Base-by-base conservation (phyloP, 192 early-diverging fungal genomes). In the Haplosporangium gracile region DNA sequence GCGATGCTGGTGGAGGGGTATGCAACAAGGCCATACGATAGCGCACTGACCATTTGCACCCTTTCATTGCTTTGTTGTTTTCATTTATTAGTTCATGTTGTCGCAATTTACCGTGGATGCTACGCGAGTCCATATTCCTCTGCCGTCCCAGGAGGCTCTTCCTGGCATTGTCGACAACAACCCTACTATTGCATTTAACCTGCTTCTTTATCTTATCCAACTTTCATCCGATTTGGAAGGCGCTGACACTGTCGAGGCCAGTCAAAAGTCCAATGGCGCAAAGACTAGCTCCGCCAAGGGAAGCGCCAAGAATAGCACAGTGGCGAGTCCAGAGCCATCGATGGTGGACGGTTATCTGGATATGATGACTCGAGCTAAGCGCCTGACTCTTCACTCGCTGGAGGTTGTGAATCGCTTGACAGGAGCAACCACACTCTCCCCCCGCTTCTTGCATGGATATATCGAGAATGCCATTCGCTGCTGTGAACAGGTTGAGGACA, bases 331-430 rank as follows among this genome's bases (percentile, higher is more conserved):
- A 45, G 84, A 81, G 42, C 70, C 79, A 5, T 78, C 84, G 3
- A 86, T 86, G 26, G 84, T 86, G 5, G 79, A 78, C 38, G 65
- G 70, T 18, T 86, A 86, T 43, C n/a, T 86, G 70, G 75, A 86
- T 29, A 86, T 76, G 18, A 80, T 86, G 79, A 86, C 78, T 2
- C 84, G 74, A 5, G 24, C 84, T 45, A 86, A 86, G 42, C 84
- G 76, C 18, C 74, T 89, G 55, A 87, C 82, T 5, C 73, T 80
- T 3, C 85, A 80, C 68, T 86, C 88, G 3, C 79, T 89, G 15
- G 88, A 89, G 68, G 88, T 89, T 34, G 88, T 89, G 45, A 86
- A 89, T 42, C 85, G 88, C 6, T 55, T 89, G 47, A 80, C 79
- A 3, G 82, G 75, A 47, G 81, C 85, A 20, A 83, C 78, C 18